These are phyloP conservation scores for Hysterangium stoloniferum DNA, from an alignment of 768 basidiomycete genomes.

Conservation along the genomic window DNA sequence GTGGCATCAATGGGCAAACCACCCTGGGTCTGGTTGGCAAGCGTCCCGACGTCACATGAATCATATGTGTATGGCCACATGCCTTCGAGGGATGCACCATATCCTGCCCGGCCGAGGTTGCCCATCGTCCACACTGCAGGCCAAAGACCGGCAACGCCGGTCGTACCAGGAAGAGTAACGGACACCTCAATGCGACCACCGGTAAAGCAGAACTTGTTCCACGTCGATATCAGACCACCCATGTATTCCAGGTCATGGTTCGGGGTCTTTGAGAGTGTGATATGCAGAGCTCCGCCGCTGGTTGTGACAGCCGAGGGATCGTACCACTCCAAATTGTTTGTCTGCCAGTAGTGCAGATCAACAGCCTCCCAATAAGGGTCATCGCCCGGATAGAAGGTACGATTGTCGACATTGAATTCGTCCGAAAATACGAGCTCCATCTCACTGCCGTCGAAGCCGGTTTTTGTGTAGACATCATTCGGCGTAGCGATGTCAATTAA, in stretches of 20 bases:
- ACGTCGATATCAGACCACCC: conserved; percentile 56
- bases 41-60: conserved; percentile 88
- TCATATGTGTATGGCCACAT: conserved; percentile 84
- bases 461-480: conserved; percentile 40
- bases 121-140: conserved; percentile 54
- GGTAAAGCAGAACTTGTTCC: conserved; percentile 94
- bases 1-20: conserved; percentile 55
- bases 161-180: conserved; percentile 61
- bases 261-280: conserved; percentile 58
- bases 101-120: conserved; percentile 84
- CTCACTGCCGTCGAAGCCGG: conserved; percentile 47
- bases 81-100: conserved; percentile 80
- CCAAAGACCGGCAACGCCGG: conserved; percentile 53
- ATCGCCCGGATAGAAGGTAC: conserved; percentile 81
- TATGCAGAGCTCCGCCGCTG: conserved; percentile 59
- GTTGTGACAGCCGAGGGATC: conserved; percentile 76
- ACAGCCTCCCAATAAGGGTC: conserved; percentile 88
- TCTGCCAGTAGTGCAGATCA: conserved; percentile 75
- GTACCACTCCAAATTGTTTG: conserved; percentile 83
- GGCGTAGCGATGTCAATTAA: conserved; percentile 78
- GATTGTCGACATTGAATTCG: conserved; percentile 75
- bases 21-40: conserved; percentile 71
- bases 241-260: conserved; percentile 69
- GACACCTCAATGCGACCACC: conserved; percentile 71
- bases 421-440: conserved; percentile 79